Conservation (phyloP, 192 early-diverging fungal species). For the Podila clonocystis region DNA sequence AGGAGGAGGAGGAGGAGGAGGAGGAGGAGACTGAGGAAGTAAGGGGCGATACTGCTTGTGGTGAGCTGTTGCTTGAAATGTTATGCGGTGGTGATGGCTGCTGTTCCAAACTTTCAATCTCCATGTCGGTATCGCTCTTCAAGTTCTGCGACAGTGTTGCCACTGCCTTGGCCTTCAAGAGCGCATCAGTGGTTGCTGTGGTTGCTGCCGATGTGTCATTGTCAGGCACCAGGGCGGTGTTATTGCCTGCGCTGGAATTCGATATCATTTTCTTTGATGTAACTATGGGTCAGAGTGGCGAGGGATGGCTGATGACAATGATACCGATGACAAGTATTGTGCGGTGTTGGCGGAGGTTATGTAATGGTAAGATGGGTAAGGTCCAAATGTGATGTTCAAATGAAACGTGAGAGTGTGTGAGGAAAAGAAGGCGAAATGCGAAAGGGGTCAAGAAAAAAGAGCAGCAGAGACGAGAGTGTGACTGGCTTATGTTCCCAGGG, state of each 20-base stretch:
- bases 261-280: too few species aligned
- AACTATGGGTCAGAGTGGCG: neutral
- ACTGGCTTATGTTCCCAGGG: too few species aligned
- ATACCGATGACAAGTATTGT: neutral
- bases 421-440: neutral
- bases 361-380: neutral
- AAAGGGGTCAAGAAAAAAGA: neutral
- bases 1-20: too few species aligned
- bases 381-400: neutral
- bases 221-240: constrained; percentile 6
- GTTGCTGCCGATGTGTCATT: neutral
- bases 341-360: neutral
- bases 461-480: neutral
- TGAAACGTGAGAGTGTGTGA: neutral
- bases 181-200: neutral
- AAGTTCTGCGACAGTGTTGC: too few species aligned
- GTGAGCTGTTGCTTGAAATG: too few species aligned
- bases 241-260: constrained; percentile 1
- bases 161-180: neutral
- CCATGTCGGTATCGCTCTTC: neutral
- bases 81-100: neutral
- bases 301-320: neutral
- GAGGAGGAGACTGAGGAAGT: neutral
- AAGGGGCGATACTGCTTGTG: too few species aligned
- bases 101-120: neutral